Percentiles rank a stretch among this genome's conserved stretches.
These are phyloP conservation scores for Pezicula radicicola DNA, from an alignment of 2,329 filamentous ascomycete genomes.

Conservation along the genomic window DNA sequence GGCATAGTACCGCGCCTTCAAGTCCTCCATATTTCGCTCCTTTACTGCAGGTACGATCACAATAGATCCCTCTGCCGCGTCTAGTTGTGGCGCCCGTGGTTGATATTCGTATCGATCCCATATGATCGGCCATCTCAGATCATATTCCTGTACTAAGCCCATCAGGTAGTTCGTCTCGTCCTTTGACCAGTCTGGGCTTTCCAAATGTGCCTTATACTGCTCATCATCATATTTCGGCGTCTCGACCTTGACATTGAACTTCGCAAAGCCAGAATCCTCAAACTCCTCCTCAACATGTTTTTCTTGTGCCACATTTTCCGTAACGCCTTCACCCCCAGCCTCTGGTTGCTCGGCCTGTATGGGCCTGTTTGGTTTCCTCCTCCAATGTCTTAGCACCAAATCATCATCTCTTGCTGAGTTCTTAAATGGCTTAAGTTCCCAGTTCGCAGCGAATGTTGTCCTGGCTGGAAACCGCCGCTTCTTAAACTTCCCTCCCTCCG, in stretches of 20 bases:
- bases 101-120: conserved; percentile 87
- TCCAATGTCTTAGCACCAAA: conserved; percentile 78
- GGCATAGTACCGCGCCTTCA: conserved; percentile 89
- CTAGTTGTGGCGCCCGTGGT: conserved; percentile 40
- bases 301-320: conserved; percentile 34
- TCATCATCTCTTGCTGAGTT: conserved; percentile 75
- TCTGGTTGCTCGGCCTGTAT: conserved; percentile 16
- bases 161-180: conserved; percentile 94
- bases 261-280: conserved; percentile 70
- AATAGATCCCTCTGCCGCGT: conserved; percentile 40
- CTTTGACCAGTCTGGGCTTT: conserved; percentile 78
- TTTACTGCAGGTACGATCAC: conserved; percentile 50
- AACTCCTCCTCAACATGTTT: conserved; percentile 33
- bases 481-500: conserved; percentile 57
- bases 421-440: conserved; percentile 68
- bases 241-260: conserved; percentile 80
- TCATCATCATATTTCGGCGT: conserved; percentile 82
- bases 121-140: conserved; percentile 87
- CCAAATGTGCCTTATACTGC: conserved; percentile 75
- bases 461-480: conserved; percentile 49
- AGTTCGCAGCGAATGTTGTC: conserved; percentile 54
- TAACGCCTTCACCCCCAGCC: conserved; percentile 8
- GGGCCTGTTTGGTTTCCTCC: conserved; percentile 54
- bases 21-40: conserved; percentile 74
- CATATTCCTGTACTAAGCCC: conserved; percentile 69